These are phyloP conservation scores for Globisporangium okanoganense DNA, from an alignment of 352 stramenopile genomes.

Conservation along the genomic window DNA sequence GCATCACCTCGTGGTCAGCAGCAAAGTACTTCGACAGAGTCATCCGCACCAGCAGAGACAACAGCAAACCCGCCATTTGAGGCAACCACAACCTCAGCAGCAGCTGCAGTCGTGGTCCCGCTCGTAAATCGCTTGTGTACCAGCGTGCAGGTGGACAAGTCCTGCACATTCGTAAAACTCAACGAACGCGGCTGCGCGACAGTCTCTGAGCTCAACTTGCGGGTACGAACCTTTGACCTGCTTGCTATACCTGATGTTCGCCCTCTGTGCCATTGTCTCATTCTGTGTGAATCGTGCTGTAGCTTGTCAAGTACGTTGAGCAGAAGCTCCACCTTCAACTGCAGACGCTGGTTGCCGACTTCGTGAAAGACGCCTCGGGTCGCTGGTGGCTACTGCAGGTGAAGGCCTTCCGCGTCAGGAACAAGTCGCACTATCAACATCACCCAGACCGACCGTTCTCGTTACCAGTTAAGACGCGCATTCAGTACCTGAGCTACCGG, in stretches of 20 bases:
- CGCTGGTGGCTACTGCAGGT: conserved; percentile 80
- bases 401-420: conserved; percentile 67
- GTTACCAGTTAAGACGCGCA: conserved; percentile 35
- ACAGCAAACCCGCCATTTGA: conserved; percentile 9
- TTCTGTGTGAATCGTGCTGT: neutral
- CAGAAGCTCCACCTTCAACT: conserved; percentile 52
- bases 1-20: conserved; percentile 10
- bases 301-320: conserved; percentile 78
- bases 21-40: neutral
- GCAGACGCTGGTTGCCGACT: conserved; percentile 67
- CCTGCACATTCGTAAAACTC: conserved; percentile 78
- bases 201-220: conserved; percentile 65
- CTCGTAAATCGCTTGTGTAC: conserved; percentile 59
- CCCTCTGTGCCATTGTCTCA: neutral
- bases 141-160: conserved; percentile 54
- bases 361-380: conserved; percentile 57
- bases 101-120: conserved; percentile 14
- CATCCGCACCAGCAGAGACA: neutral
- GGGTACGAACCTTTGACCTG: conserved; percentile 27
- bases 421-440: conserved; percentile 4
- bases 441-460: conserved; percentile 34
- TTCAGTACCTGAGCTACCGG: conserved; percentile 59
- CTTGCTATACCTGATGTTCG: neutral
- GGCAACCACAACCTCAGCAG: conserved; percentile 12
- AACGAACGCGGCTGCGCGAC: conserved; percentile 62